phyloP scores from a whole-genome alignment of 805 yeast species.

The Saccharomyces paradoxus region DNA sequence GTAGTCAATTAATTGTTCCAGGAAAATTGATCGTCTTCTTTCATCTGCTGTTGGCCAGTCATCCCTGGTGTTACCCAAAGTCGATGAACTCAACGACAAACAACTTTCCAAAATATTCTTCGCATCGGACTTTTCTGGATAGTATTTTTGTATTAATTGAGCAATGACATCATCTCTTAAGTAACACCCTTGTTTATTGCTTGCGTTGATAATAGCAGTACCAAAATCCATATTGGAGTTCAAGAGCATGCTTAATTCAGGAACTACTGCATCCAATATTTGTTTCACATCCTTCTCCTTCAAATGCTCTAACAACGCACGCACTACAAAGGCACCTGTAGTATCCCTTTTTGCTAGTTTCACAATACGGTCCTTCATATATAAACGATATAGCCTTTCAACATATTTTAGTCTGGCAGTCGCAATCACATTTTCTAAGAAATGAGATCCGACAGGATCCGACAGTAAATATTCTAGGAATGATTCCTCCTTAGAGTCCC shows the following conservation, averaged over 20 bases:
- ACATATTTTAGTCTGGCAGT: constrained; percentile 60
- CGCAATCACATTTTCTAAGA: constrained; percentile 63
- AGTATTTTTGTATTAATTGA: constrained; percentile 39
- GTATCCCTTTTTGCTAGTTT: constrained; percentile 73
- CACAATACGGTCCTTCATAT: constrained; percentile 66
- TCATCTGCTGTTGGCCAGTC: constrained; percentile 93
- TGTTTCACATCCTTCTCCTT: constrained; percentile 54
- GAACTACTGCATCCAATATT: constrained; percentile 57
- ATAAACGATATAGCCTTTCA: constrained; percentile 58
- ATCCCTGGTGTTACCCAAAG: constrained; percentile 71
- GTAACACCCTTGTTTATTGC: constrained; percentile 49
- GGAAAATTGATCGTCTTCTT: constrained; percentile 65
- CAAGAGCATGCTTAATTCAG: constrained; percentile 53
- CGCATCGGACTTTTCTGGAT: constrained; percentile 31
- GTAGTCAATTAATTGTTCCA: constrained; percentile 64
- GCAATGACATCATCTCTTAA: constrained; percentile 51
- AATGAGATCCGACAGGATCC: constrained; percentile 90
- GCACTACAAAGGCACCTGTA: constrained; percentile 77
- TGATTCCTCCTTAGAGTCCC: constrained; percentile 58
- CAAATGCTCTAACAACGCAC: constrained; percentile 56
- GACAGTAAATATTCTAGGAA: constrained; percentile 77
- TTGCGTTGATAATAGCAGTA: constrained; percentile 56
- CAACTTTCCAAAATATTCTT: constrained; percentile 58
- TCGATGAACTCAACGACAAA: constrained; percentile 55
- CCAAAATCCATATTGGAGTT: constrained; percentile 67